Evolutionary conservation across 2,329 filamentous ascomycete species (phyloP).

Genomic region (Cladophialophora bantiana): DNA sequence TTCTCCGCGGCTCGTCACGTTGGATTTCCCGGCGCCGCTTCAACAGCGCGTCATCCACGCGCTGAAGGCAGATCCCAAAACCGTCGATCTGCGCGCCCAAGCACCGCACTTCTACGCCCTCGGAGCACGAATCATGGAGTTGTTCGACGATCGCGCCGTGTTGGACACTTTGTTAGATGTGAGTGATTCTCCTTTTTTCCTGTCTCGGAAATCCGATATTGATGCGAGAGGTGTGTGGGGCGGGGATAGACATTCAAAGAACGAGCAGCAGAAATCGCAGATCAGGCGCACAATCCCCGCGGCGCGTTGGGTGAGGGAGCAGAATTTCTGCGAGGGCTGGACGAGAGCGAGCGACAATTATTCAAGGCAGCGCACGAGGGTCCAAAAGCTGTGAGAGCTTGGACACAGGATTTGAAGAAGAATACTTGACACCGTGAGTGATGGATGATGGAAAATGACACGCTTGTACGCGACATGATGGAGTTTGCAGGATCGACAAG

Average conservation of each 20-base stretch:
- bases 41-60: conserved; percentile 84
- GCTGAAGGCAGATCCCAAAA: conserved; percentile 85
- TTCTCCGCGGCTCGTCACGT: conserved; percentile 69
- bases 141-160: conserved; percentile 89
- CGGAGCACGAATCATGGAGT: conserved; percentile 81
- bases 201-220: not conserved
- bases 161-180: conserved; percentile 70
- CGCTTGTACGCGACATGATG: conserved; percentile 16
- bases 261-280: conserved; percentile 79
- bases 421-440: conserved; percentile 25
- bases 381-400: conserved; percentile 58
- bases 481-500: not conserved
- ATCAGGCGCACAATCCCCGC: conserved; percentile 84
- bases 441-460: conserved; percentile 3
- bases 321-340: conserved; percentile 85
- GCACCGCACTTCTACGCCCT: conserved; percentile 88
- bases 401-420: conserved; percentile 39
- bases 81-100: conserved; percentile 82
- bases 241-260: conserved; percentile 73
- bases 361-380: conserved; percentile 79
- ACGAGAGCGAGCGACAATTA: conserved; percentile 83
- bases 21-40: conserved; percentile 81
- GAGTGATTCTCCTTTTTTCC: conserved; percentile 19
- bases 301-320: conserved; percentile 59
- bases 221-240: not conserved